Evolutionary conservation across 2,329 filamentous ascomycete species (phyloP).

Genomic region (Emmonsiellopsis sp.): DNA sequence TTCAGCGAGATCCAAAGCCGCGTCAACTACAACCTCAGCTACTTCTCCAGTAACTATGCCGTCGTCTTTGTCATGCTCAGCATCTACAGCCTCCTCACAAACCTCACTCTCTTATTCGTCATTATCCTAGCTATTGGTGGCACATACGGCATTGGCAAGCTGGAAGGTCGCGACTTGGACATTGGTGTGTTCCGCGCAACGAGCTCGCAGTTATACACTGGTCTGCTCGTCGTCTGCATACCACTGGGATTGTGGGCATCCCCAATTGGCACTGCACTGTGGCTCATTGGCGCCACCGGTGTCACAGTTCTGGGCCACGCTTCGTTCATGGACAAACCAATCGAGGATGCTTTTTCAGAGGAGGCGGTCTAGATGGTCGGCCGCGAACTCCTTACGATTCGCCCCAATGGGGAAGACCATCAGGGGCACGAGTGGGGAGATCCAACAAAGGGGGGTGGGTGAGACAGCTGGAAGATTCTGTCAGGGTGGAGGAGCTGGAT

Average conservation of each 20-base stretch:
- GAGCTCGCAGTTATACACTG: conserved; percentile 89
- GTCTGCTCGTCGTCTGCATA: conserved; percentile 70
- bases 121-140: conserved; percentile 79
- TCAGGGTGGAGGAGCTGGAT: conserved; percentile 59
- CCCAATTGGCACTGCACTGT: conserved; percentile 75
- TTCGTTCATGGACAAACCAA: conserved; percentile 92
- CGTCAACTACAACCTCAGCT: conserved; percentile 92
- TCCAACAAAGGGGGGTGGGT: conserved; percentile 45
- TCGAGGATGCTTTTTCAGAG: conserved; percentile 99
- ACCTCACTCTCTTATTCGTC: conserved; percentile 78
- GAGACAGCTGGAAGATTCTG: conserved; percentile 42
- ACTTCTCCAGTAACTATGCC: conserved; percentile 98
- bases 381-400: conserved; percentile 90
- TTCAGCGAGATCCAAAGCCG: conserved; percentile 84
- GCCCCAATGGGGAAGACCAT: conserved; percentile 99
- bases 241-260: conserved; percentile 79
- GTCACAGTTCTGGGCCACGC: conserved; percentile 93
- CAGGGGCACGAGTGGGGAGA: conserved; percentile 67
- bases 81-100: conserved; percentile 90
- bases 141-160: conserved; percentile 84
- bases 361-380: conserved; percentile 99
- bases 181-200: conserved; percentile 75
- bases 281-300: conserved; percentile 91
- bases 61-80: conserved; percentile 89
- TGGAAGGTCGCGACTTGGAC: conserved; percentile 80